Evolutionary conservation across 2,329 filamentous ascomycete genomes (phyloP), one percentile per base, ranked within the genome.

Genomic region (Cladosporium sp.): DNA sequence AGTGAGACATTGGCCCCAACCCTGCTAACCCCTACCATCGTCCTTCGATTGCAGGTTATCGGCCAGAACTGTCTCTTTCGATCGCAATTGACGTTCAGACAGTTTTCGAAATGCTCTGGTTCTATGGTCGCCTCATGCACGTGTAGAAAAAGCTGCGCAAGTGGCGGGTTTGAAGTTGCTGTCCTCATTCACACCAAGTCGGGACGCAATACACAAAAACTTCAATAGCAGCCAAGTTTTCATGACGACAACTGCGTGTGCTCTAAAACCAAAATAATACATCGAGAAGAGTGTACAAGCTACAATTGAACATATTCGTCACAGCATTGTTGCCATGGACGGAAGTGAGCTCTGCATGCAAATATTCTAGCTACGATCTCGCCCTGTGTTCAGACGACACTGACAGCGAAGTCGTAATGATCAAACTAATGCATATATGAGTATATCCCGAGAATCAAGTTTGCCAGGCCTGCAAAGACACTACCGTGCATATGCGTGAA

Each of bases 51-150:
- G 7, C 41, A 44, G 18, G 8, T 12, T 21, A 10, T 11, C n/a
- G 41, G n/a, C 10, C 41, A 21, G 1, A 24, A 4, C 5, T 15
- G 41, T 47, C 41, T 47, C n/a, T 47, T 21, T 1, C 8, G n/a
- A 0, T 47, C 12, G 10, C 1, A 21, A 47, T 15, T 12, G 41
- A 21, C 10, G n/a, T 4, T 11, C 10, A 11, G n/a, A 8, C n/a
- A 2, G 4, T 4, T 21, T 47, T 4, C n/a, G 4, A 4, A 21
- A 6, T 21, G 10, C 41, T 21, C 1, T 47, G 10, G 7, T 8
- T 1, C 4, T n/a, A 7, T 47, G 0, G 4, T 8, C 1, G 5
- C 21, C 3, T 47, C 8, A 4, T 7, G 21, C 2, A 12, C 10
- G 4, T 44, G 3, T 10, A 3, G 7, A 1, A 47, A 12, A 4